Evolutionary conservation across 2,329 filamentous ascomycete genomes (phyloP).

Genomic region (Epichloe gansuensis): DNA sequence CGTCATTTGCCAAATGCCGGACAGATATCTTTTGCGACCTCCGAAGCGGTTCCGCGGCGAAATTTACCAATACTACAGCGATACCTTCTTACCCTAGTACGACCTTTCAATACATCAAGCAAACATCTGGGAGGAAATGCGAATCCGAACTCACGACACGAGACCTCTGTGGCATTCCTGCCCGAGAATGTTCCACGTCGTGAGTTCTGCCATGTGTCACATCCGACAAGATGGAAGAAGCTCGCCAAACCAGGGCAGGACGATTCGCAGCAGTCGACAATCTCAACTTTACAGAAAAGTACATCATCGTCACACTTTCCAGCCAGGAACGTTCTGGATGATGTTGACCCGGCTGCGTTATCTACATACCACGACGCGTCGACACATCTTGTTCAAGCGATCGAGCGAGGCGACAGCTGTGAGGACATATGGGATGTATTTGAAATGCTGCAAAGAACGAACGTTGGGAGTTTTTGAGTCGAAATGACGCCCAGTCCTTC

Average conservation of each 20-base stretch:
- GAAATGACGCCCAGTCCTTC: constrained; percentile 13
- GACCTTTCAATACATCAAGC: constrained; percentile 4
- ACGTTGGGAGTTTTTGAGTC: constrained; percentile 11
- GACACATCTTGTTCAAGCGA: constrained; percentile 10
- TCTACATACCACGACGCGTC: constrained; percentile 10
- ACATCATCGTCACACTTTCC: not conserved
- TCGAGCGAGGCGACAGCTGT: constrained; percentile 11
- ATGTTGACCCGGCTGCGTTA: constrained; percentile 1
- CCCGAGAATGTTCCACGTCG: not conserved
- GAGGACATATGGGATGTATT: constrained; percentile 19
- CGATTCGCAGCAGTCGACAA: not conserved
- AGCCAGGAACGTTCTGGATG: not conserved
- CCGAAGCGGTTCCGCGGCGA: not conserved
- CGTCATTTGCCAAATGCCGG: constrained; percentile 7
- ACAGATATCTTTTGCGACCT: not conserved
- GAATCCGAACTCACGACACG: not conserved
- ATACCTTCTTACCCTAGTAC: constrained; percentile 9
- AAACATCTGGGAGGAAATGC: not conserved
- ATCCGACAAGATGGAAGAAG: constrained; percentile 9
- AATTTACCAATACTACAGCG: constrained; percentile 1
- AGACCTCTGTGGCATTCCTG: not conserved
- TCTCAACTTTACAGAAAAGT: not conserved
- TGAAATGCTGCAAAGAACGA: constrained; percentile 11
- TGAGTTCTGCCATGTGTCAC: not conserved
- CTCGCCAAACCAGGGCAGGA: constrained; percentile 11